Percentiles rank a stretch among this genome's conserved stretches.
Conservation (phyloP, 257 asterid genomes). For the Anisodus acutangulus region DNA sequence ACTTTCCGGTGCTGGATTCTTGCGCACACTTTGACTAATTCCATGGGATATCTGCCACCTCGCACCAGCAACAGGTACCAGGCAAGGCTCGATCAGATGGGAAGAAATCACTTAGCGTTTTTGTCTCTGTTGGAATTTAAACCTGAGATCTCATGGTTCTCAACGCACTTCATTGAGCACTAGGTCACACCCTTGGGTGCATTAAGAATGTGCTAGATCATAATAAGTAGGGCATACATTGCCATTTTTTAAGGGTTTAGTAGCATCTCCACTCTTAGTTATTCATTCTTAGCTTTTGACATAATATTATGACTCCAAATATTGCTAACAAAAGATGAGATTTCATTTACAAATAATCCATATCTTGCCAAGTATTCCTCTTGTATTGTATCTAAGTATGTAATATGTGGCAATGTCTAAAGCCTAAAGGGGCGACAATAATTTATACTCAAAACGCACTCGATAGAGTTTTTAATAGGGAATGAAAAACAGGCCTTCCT, state of each 20-base stretch:
- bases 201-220: not conserved
- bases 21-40: too few relatives aligned
- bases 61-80: too few relatives aligned
- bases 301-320: not conserved
- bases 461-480: not conserved
- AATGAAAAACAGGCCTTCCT: not conserved
- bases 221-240: not conserved
- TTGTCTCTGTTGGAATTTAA: too few relatives aligned
- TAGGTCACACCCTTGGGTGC: not conserved
- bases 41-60: too few relatives aligned
- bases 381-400: not conserved
- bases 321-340: slow-evolving; percentile 3
- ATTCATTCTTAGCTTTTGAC: not conserved
- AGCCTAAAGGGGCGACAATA: not conserved
- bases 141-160: too few relatives aligned
- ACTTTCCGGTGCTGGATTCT: not conserved
- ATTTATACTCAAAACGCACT: not conserved
- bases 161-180: too few relatives aligned
- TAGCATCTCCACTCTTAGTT: not conserved
- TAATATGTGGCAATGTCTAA: not conserved
- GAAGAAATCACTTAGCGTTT: too few relatives aligned
- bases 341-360: not conserved
- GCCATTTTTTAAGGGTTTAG: not conserved
- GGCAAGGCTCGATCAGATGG: too few relatives aligned
- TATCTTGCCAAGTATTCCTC: not conserved